A percentile compares a stretch with the other conserved stretches of the same genome.
Conservation (phyloP, 495 filamentous ascomycete species). For the Penicillium pulvis region DNA sequence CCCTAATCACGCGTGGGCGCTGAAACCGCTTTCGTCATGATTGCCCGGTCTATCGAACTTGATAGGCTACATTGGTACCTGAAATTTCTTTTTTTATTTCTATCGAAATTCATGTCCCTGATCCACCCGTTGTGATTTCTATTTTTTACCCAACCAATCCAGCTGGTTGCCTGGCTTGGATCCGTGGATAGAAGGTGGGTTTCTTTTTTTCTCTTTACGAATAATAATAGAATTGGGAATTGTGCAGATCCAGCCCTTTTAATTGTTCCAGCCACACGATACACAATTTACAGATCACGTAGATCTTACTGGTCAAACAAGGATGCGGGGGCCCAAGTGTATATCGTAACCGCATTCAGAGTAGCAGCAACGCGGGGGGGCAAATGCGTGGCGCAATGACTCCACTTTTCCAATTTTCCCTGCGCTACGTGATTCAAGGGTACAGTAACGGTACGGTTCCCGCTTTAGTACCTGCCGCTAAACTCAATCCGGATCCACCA, state of each 20-base stretch:
- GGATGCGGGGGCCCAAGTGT: not conserved
- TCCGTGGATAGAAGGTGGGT: not conserved
- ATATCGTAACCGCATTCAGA: not conserved
- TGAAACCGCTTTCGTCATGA: conserved; percentile 22
- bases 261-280: not conserved
- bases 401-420: not conserved
- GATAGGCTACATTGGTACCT: not conserved
- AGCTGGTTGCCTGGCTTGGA: not conserved
- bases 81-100: not conserved
- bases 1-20: not conserved
- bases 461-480: conserved; percentile 21
- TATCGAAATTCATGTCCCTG: not conserved
- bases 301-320: not conserved
- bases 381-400: not conserved
- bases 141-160: not conserved
- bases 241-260: not conserved
- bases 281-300: not conserved
- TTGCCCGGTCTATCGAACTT: conserved; percentile 10
- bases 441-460: not conserved
- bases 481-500: conserved; percentile 8
- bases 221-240: not conserved
- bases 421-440: not conserved
- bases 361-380: not conserved
- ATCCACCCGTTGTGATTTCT: not conserved
- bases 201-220: too few relatives aligned